Conservation (phyloP, 371 early-diverging fungal species). For the Rhizomucor miehei region DNA sequence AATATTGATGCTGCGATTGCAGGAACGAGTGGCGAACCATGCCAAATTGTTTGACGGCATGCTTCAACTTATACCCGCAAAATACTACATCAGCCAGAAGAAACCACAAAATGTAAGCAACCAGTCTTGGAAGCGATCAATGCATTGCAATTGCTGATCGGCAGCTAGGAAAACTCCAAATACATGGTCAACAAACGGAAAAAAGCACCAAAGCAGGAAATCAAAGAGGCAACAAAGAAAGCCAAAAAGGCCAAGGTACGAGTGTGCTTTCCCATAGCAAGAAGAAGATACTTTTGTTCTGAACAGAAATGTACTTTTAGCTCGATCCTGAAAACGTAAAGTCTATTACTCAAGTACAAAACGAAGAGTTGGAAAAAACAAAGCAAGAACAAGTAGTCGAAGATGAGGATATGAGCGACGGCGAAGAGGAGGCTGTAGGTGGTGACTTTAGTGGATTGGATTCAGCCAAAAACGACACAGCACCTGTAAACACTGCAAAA, state of each 20-base stretch:
- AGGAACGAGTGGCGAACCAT: slow-evolving; percentile 62
- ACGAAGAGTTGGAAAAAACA: slow-evolving; percentile 33
- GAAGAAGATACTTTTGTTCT: too few species aligned
- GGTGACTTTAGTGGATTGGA: slow-evolving; percentile 27
- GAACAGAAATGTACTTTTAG: too few species aligned
- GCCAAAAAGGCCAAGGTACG: slow-evolving; percentile 73
- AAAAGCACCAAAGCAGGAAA: slow-evolving; percentile 73
- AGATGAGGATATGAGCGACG: slow-evolving; percentile 21
- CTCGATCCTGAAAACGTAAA: slow-evolving; percentile 54
- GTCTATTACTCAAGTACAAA: slow-evolving; percentile 49
- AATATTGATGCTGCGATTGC: background rate
- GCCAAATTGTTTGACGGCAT: slow-evolving; percentile 61
- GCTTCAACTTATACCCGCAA: slow-evolving; percentile 71
- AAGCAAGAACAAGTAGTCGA: slow-evolving; percentile 16
- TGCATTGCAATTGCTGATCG: background rate
- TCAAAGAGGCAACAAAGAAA: slow-evolving; percentile 75
- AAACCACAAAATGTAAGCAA: slow-evolving; percentile 39
- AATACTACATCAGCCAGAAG: slow-evolving; percentile 65
- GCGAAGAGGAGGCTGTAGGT: slow-evolving; percentile 28
- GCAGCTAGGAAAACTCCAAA: slow-evolving; percentile 42
- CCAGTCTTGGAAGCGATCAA: slow-evolving; percentile 1
- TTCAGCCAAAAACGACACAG: too few species aligned
- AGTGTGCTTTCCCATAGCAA: too few species aligned
- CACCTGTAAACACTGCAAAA: slow-evolving; percentile 1
- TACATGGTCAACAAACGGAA: slow-evolving; percentile 73